A percentile compares a stretch with the other conserved stretches of the same genome.
phyloP scores from a whole-genome alignment of 441 rosid species.

The Corymbia citriodora region DNA sequence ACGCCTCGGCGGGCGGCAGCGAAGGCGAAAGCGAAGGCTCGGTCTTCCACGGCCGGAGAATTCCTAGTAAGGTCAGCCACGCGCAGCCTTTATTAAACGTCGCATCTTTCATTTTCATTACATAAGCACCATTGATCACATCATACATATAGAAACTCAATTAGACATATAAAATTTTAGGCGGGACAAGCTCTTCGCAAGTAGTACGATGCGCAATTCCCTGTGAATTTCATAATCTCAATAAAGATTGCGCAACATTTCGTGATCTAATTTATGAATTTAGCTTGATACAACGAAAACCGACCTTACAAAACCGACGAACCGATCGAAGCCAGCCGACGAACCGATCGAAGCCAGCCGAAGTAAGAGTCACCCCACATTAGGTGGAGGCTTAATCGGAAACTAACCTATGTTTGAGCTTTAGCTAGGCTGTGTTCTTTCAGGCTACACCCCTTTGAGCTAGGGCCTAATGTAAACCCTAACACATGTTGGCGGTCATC shows the following conservation, averaged over 20 bases:
- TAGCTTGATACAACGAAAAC: not conserved
- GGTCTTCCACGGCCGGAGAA: slow-evolving; percentile 37
- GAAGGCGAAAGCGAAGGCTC: slow-evolving; percentile 19
- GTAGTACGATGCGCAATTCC: not conserved
- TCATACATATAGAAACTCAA: not conserved
- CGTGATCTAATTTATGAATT: not conserved
- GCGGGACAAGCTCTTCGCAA: not conserved
- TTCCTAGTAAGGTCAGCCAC: slow-evolving; percentile 57
- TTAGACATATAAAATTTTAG: not conserved
- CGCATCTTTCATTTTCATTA: not conserved
- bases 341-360: not conserved
- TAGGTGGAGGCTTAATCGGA: not conserved
- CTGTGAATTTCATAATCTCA: not conserved
- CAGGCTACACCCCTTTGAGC: not conserved
- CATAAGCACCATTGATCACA: not conserved
- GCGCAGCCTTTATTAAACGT: not conserved
- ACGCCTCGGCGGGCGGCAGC: slow-evolving; percentile 6
- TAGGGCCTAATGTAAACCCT: not conserved
- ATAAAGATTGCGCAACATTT: not conserved
- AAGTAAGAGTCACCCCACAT: not conserved
- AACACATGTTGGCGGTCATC: not conserved
- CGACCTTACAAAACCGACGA: not conserved
- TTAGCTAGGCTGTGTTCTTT: not conserved
- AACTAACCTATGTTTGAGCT: not conserved
- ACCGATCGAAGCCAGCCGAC: not conserved